phyloP scores from a whole-genome alignment of 225 moss, liverwort and hornwort species.

The Takakia lepidozioides region DNA sequence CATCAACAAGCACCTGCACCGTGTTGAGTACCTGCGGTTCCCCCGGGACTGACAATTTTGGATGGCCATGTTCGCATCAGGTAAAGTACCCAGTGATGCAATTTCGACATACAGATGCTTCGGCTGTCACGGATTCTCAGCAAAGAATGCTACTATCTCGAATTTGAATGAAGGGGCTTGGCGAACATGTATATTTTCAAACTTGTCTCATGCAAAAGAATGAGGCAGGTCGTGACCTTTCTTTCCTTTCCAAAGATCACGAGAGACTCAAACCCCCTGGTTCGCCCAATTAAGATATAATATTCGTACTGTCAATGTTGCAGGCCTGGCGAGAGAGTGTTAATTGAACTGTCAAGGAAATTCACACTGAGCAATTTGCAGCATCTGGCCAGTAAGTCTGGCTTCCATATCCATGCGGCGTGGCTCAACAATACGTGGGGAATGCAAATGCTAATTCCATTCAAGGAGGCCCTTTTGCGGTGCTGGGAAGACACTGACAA shows the following conservation, averaged over 20 bases:
- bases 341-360: conserved; percentile 78
- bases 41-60: too few relatives aligned
- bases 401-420: conserved; percentile 53
- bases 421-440: conserved; percentile 74
- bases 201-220: too few relatives aligned
- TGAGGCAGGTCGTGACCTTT: too few relatives aligned
- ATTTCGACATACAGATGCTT: too few relatives aligned
- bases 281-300: background rate
- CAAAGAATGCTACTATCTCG: too few relatives aligned
- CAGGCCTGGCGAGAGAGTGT: conserved; percentile 58
- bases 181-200: too few relatives aligned
- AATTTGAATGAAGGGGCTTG: too few relatives aligned
- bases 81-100: too few relatives aligned
- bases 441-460: conserved; percentile 63
- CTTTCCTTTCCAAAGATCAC: too few relatives aligned
- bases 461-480: conserved; percentile 38
- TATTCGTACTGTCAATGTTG: background rate
- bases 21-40: conserved; percentile 63
- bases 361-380: conserved; percentile 57
- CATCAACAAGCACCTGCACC: conserved; percentile 43
- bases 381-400: conserved; percentile 54
- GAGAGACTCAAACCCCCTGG: too few relatives aligned
- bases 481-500: conserved; percentile 71
- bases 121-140: too few relatives aligned
- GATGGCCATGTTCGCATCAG: conserved; percentile 33